Evolutionary conservation across 2,329 filamentous ascomycete species (phyloP).

Genomic region (Aureobasidium subglaciale): DNA sequence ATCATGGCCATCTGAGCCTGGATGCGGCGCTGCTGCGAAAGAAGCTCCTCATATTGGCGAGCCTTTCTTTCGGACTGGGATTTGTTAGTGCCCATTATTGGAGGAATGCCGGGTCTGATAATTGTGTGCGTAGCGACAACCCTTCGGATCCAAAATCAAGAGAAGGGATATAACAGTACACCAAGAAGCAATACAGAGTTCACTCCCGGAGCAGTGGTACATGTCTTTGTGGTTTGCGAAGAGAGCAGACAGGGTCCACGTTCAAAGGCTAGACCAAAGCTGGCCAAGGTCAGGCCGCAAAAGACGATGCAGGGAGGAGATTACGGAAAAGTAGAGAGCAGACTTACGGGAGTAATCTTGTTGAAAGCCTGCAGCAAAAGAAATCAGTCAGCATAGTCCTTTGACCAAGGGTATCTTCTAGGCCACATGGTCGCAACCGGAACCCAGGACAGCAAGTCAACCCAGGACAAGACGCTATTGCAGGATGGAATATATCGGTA

Average conservation of each 20-base stretch:
- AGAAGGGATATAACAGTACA: neutral
- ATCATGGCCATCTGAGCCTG: slow-evolving; percentile 88
- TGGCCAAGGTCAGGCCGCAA: neutral
- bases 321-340: neutral
- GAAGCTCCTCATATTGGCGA: slow-evolving; percentile 81
- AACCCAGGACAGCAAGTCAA: neutral
- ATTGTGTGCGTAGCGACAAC: neutral
- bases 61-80: slow-evolving; percentile 86
- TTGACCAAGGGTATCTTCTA: neutral
- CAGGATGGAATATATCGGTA: neutral
- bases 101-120: neutral
- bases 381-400: slow-evolving; percentile 5
- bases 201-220: neutral
- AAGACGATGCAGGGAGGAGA: neutral
- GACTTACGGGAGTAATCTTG: slow-evolving; percentile 69
- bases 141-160: neutral
- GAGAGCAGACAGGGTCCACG: too few relatives aligned
- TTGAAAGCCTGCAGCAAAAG: slow-evolving; percentile 39
- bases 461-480: neutral
- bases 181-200: too few relatives aligned
- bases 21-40: slow-evolving; percentile 81
- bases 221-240: too few relatives aligned
- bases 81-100: slow-evolving; percentile 17
- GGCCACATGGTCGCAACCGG: neutral
- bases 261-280: neutral